A percentile compares a stretch with the other conserved stretches of the same genome.
These are phyloP conservation scores for Trichoderma asperellum DNA, from an alignment of 2,329 filamentous ascomycete genomes.

Conservation along the genomic window DNA sequence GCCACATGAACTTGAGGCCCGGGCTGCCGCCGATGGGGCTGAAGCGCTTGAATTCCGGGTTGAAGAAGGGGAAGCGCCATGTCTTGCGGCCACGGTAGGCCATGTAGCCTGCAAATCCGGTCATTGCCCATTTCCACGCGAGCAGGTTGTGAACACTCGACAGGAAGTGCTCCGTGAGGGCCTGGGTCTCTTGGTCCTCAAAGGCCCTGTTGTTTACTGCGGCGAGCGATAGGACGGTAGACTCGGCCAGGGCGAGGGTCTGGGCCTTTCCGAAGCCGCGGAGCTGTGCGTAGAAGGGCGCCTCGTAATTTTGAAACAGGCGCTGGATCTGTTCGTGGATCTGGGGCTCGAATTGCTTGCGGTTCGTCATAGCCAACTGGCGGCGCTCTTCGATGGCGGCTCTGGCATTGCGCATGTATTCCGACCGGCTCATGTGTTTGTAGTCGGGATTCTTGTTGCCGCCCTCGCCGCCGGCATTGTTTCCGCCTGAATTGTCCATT, in stretches of 20 bases:
- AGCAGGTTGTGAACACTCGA: slow-evolving; percentile 41
- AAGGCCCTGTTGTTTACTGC: slow-evolving; percentile 39
- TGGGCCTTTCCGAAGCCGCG: slow-evolving; percentile 37
- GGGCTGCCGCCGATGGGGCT: slow-evolving; percentile 40
- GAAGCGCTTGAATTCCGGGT: slow-evolving; percentile 40
- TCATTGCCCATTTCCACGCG: slow-evolving; percentile 38
- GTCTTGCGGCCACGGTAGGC: slow-evolving; percentile 39
- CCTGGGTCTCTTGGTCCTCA: slow-evolving; percentile 44
- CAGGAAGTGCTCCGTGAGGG: slow-evolving; percentile 42
- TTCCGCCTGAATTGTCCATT: slow-evolving; percentile 32
- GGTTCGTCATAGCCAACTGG: slow-evolving; percentile 37
- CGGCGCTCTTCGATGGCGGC: slow-evolving; percentile 43
- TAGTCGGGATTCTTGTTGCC: slow-evolving; percentile 37
- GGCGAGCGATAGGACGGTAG: slow-evolving; percentile 38
- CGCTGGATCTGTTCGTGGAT: slow-evolving; percentile 41
- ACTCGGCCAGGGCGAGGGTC: slow-evolving; percentile 39
- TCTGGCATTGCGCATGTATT: slow-evolving; percentile 35
- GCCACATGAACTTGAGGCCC: slow-evolving; percentile 42
- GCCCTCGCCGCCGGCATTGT: neutral
- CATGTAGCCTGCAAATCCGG: slow-evolving; percentile 34
- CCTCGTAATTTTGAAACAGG: slow-evolving; percentile 40
- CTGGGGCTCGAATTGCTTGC: slow-evolving; percentile 38
- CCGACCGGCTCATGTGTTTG: slow-evolving; percentile 32
- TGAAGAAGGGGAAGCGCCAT: slow-evolving; percentile 49
- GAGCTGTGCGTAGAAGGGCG: slow-evolving; percentile 40